Conservation (phyloP, 2,329 filamentous ascomycete genomes). For the Fusarium sororula region DNA sequence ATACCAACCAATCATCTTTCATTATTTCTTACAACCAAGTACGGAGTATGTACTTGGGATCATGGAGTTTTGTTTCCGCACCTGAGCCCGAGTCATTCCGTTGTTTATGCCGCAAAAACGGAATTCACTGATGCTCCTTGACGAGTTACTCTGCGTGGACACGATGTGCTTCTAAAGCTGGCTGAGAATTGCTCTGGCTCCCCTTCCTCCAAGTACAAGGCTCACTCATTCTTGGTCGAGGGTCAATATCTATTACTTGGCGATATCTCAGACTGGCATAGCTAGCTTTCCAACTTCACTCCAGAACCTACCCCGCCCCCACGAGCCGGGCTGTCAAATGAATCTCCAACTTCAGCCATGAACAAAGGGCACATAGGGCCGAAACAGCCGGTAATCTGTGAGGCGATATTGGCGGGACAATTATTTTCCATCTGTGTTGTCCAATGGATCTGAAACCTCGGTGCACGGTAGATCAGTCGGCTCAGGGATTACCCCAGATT, state of each 20-base stretch:
- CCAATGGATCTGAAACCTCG: slow-evolving; percentile 5
- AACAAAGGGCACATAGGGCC: not conserved
- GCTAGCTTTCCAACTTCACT: not conserved
- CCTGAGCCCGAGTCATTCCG: slow-evolving; percentile 6
- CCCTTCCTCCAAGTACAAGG: not conserved
- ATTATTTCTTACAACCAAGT: not conserved
- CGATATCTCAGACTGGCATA: not conserved
- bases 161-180: not conserved
- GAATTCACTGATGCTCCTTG: not conserved
- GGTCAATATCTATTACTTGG: not conserved
- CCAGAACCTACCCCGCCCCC: slow-evolving; percentile 12
- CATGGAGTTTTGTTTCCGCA: slow-evolving; percentile 8
- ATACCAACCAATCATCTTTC: slow-evolving; percentile 9
- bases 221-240: not conserved
- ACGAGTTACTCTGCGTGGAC: not conserved
- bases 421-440: not conserved
- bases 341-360: slow-evolving; percentile 13
- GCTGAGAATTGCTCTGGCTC: not conserved
- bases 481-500: slow-evolving; percentile 14
- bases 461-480: not conserved
- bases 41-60: not conserved
- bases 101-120: slow-evolving; percentile 3
- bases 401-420: not conserved
- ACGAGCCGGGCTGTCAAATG: slow-evolving; percentile 3
- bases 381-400: not conserved